Conservation (phyloP, 805 yeast genomes). For the Suhomyces kilbournensis region DNA sequence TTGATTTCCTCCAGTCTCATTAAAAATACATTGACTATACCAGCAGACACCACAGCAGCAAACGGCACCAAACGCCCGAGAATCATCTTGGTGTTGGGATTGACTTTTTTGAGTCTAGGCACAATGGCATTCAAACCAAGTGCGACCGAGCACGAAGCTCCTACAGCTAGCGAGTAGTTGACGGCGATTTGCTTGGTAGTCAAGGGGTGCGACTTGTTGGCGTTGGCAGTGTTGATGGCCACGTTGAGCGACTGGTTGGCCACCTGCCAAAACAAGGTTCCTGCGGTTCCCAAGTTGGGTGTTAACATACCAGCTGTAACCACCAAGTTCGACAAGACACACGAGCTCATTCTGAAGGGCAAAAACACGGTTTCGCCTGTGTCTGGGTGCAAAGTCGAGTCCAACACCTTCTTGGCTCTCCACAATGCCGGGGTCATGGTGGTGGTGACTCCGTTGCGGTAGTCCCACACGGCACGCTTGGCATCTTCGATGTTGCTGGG, state of each 20-base stretch:
- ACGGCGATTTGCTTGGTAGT: constrained; percentile 72
- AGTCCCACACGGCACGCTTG: constrained; percentile 63
- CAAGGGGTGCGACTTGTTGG: constrained; percentile 91
- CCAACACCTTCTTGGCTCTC: constrained; percentile 83
- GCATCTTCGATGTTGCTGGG: constrained; percentile 61
- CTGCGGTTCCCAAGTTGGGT: constrained; percentile 84
- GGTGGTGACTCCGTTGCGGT: constrained; percentile 62
- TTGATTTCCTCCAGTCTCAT: constrained; percentile 95
- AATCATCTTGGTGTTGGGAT: constrained; percentile 66
- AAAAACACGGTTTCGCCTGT: constrained; percentile 88
- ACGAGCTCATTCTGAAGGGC: constrained; percentile 96
- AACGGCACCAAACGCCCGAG: constrained; percentile 91
- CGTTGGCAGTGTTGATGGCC: constrained; percentile 94
- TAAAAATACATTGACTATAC: constrained; percentile 90
- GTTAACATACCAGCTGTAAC: constrained; percentile 98
- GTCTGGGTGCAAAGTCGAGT: constrained; percentile 94
- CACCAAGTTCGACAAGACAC: constrained; percentile 88
- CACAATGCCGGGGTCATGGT: constrained; percentile 79
- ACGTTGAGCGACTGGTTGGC: constrained; percentile 96
- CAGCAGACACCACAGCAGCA: constrained; percentile 98
- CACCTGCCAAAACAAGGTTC: constrained; percentile 96
- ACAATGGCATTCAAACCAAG: constrained; percentile 87
- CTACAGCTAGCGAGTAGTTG: constrained; percentile 83
- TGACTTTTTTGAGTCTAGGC: constrained; percentile 73
- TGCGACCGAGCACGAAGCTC: constrained; percentile 94